Conservation (phyloP, 1,284 basidiomycete species). For the Cryptococcus deneoformans region DNA sequence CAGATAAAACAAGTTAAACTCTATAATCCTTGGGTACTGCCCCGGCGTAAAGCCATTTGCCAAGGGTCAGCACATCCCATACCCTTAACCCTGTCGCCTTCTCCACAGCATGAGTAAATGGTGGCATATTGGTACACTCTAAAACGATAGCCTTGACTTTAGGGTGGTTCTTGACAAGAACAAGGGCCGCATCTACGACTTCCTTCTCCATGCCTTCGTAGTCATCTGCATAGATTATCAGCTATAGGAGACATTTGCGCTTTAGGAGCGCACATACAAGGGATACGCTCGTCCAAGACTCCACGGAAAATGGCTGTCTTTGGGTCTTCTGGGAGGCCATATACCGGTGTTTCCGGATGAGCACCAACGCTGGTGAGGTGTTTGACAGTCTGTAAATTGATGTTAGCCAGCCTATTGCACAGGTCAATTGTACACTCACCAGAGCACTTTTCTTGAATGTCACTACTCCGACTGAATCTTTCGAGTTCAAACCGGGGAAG, state of each 20-base stretch:
- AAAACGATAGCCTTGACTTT: conserved; percentile 26
- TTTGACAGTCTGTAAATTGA: no score
- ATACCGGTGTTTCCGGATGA: no score
- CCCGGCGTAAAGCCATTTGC: no score
- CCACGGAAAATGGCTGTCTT: conserved; percentile 18
- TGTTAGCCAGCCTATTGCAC: no score
- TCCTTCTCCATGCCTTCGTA: conserved; percentile 28
- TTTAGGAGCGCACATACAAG: conserved; percentile 19
- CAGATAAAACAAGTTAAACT: no score
- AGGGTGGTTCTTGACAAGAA: conserved; percentile 10
- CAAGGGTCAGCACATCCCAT: conserved; percentile 23
- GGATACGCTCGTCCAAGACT: conserved; percentile 18
- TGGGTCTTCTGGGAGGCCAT: no score
- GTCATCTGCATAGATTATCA: conserved; percentile 19
- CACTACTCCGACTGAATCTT: no score
- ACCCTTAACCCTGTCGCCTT: conserved; percentile 22
- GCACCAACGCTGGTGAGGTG: no score
- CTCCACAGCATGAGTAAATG: conserved; percentile 22
- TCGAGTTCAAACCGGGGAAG: no score
- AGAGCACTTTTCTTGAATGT: no score
- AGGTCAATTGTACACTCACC: no score
- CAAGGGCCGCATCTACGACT: conserved; percentile 20
- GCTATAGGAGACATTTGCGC: neutral
- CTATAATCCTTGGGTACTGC: no score
- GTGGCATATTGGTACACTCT: conserved; percentile 37